A percentile compares a stretch with the other conserved stretches of the same genome.
Conservation (phyloP, 129 eudicot species). For the Rutidosis leptorrhynchoides region DNA sequence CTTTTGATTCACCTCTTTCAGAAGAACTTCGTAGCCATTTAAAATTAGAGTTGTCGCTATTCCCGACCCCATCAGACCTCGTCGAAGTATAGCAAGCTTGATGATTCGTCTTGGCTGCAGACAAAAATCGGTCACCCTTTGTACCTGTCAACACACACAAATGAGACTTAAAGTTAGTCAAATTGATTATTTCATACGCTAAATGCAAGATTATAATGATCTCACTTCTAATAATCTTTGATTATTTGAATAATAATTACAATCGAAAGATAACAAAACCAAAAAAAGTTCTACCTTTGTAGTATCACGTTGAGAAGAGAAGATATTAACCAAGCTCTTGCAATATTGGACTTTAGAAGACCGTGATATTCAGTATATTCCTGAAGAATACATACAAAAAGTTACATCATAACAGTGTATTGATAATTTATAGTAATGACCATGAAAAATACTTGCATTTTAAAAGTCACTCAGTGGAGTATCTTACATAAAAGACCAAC, state of each 20-base stretch:
- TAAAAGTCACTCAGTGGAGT: too few species aligned
- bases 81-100: conserved; percentile 90
- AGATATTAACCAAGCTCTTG: conserved; percentile 80
- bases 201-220: not conserved
- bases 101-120: conserved; percentile 65
- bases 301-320: conserved; percentile 88
- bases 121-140: conserved; percentile 78
- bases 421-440: too few species aligned
- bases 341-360: conserved; percentile 65
- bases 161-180: not conserved
- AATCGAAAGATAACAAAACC: not conserved
- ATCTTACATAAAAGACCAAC: too few species aligned
- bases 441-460: too few species aligned
- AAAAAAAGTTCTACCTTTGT: conserved; percentile 51
- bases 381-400: conserved; percentile 41
- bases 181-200: too few species aligned
- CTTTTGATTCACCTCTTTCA: conserved; percentile 90
- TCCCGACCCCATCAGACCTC: conserved; percentile 97
- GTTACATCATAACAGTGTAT: not conserved
- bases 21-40: conserved; percentile 62
- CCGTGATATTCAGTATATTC: conserved; percentile 67
- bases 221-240: too few species aligned
- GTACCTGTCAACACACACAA: conserved; percentile 52
- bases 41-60: conserved; percentile 86
- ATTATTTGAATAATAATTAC: conserved; percentile 3